phyloP scores from a whole-genome alignment of 768 basidiomycete species.

The Mycena latifolia region DNA sequence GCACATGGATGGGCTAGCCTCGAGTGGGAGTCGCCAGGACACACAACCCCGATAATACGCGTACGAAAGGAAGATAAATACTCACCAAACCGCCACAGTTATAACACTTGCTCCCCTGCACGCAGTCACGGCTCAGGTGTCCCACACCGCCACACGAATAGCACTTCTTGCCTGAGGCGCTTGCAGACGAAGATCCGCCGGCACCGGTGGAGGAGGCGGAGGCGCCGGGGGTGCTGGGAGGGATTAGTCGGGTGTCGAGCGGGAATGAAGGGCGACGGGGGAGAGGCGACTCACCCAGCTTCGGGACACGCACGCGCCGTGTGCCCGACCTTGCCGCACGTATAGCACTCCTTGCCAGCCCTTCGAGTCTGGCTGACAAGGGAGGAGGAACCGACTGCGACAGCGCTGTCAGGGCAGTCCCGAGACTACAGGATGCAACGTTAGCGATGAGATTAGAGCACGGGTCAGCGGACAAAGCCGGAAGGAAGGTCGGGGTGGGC shows the following conservation, averaged over 20 bases:
- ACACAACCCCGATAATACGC: background rate
- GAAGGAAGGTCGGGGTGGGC: too few relatives aligned
- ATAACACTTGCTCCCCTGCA: constrained; percentile 89
- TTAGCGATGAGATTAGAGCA: too few relatives aligned
- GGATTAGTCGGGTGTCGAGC: too few relatives aligned
- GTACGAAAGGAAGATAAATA: constrained; percentile 36
- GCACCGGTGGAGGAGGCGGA: too few relatives aligned
- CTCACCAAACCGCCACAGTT: constrained; percentile 83
- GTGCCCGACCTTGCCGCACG: constrained; percentile 88
- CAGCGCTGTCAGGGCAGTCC: constrained; percentile 73
- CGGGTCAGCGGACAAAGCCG: too few relatives aligned
- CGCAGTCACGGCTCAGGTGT: constrained; percentile 89
- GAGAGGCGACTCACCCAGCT: constrained; percentile 42
- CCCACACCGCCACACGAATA: constrained; percentile 92
- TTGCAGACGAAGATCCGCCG: too few relatives aligned
- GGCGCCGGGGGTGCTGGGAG: too few relatives aligned
- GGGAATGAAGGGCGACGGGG: too few relatives aligned
- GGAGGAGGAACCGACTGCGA: constrained; percentile 28
- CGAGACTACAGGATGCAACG: constrained; percentile 64
- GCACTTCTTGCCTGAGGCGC: constrained; percentile 46
- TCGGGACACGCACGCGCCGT: constrained; percentile 88
- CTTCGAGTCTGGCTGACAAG: too few relatives aligned
- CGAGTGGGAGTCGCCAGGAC: too few relatives aligned
- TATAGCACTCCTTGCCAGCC: constrained; percentile 73
- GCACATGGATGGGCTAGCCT: too few relatives aligned